Evolutionary conservation across 495 filamentous ascomycete genomes (phyloP).

Genomic region (Penicillium salamii): DNA sequence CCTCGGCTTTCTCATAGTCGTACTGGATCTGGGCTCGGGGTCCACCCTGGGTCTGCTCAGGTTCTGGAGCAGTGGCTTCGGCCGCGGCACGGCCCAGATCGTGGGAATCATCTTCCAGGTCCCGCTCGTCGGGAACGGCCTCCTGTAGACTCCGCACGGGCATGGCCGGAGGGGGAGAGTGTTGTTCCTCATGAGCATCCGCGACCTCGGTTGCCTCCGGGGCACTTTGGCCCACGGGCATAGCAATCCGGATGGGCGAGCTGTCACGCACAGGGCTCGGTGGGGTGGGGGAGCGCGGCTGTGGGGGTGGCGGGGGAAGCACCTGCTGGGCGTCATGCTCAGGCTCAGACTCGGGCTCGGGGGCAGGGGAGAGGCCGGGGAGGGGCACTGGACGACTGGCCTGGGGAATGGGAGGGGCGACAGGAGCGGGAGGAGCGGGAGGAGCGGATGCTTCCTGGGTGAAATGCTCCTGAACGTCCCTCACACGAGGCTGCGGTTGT

Average conservation of each 20-base stretch:
- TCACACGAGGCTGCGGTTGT: conserved; percentile 55
- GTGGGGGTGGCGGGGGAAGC: conserved; percentile 55
- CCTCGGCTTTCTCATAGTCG: conserved; percentile 96
- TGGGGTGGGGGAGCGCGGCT: conserved; percentile 59
- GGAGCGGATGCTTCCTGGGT: conserved; percentile 55
- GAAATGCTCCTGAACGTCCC: conserved; percentile 74
- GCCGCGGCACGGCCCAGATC: conserved; percentile 64
- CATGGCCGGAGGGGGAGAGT: conserved; percentile 49
- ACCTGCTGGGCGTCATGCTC: conserved; percentile 35
- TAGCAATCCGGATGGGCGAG: conserved; percentile 82
- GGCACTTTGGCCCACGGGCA: conserved; percentile 69
- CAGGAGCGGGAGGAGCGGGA: conserved; percentile 27
- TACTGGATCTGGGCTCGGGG: conserved; percentile 79
- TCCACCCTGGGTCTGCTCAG: conserved; percentile 36
- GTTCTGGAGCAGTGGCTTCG: conserved; percentile 42
- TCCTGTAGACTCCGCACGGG: conserved; percentile 57
- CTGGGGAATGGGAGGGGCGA: conserved; percentile 25
- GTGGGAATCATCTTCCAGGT: conserved; percentile 60
- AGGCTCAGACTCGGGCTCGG: conserved; percentile 49
- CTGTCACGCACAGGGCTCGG: conserved; percentile 48
- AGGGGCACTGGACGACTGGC: conserved; percentile 60
- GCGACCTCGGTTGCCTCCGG: conserved; percentile 66
- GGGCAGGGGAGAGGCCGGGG: conserved; percentile 65
- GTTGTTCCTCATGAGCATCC: conserved; percentile 50
- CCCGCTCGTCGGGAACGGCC: conserved; percentile 58